Evolutionary conservation across 2,329 filamentous ascomycete genomes (phyloP).

Genomic region (Myriosclerotinia scirpicola): DNA sequence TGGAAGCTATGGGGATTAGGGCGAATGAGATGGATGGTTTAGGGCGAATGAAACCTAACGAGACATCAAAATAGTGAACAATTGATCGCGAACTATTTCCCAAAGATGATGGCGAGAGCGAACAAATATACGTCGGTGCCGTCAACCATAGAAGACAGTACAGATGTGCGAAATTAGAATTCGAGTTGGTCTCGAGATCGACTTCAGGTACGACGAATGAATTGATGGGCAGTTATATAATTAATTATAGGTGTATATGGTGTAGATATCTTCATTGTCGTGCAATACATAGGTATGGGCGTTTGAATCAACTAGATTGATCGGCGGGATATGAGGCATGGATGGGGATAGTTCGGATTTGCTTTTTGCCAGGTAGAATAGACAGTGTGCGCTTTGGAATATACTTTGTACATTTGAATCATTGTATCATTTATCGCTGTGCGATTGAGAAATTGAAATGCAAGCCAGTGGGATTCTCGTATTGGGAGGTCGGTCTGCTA

Average conservation of each 20-base stretch:
- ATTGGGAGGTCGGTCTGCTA: background rate
- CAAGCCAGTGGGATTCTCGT: background rate
- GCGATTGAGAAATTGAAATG: background rate
- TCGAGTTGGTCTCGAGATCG: background rate
- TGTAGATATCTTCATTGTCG: background rate
- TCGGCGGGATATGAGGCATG: too few species aligned
- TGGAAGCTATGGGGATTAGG: too few species aligned
- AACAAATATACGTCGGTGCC: slow-evolving; percentile 21
- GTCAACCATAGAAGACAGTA: background rate
- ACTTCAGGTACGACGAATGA: background rate
- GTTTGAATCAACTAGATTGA: background rate
- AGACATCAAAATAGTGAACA: slow-evolving; percentile 56
- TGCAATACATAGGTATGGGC: slow-evolving; percentile 1
- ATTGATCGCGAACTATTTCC: slow-evolving; percentile 76
- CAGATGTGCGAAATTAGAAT: background rate
- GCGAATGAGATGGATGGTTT: background rate
- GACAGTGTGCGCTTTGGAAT: background rate
- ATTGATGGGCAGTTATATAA: background rate
- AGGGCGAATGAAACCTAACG: background rate
- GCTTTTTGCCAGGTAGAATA: background rate
- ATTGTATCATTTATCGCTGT: background rate
- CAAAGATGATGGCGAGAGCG: slow-evolving; percentile 56
- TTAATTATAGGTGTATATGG: background rate
- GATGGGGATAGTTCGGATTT: background rate
- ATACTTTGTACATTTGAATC: background rate